Evolutionary conservation across 768 basidiomycete species (phyloP), one percentile per base, ranked within the genome.

Genomic region (Coprinopsis cinerea): DNA sequence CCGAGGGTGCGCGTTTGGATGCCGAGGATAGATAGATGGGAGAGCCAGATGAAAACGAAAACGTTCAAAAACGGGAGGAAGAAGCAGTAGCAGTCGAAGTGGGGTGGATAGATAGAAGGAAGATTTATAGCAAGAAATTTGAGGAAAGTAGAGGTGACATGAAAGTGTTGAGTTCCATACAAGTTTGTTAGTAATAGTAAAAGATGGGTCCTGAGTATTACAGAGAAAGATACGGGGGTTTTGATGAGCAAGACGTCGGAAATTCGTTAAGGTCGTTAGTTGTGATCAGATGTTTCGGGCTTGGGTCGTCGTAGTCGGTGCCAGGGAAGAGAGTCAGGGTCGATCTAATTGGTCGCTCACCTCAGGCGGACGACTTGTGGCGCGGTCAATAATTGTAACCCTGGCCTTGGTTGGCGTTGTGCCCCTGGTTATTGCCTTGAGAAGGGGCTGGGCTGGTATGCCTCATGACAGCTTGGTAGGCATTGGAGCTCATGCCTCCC

Each of bases 381-480:
- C n/a, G n/a, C n/a, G n/a, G 15, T 47, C 45, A 22, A 14, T 42
- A 36, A 72, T 30, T 51, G 37, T 71, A 39, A 63, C 69, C 66
- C 75, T 72, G 57, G 20, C 66, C 70, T 53, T 74, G 75, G 30
- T 57, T n/a, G n/a, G n/a, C n/a, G n/a, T n/a, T 51, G 52, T 65
- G 65, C n/a, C 52, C 56, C 47, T 65, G 66, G 15, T 64, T 67
- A 23, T 58, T 57, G 1, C 61, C 58, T n/a, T 57, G 62, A 45
- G 71, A 61, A 10, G 81, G 82, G 13, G 71, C 76, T 13, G 87
- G 85, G 61, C 79, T 87, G 11, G 85, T 78, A 64, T 91, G 85
- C 52, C 88, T 79, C 86, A 91, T 83, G 49, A 90, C 85, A 55
- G 85, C 88, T 60, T 84, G 82, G 47, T 88, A 87, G 82, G 90